Conservation (phyloP, 2,329 filamentous ascomycete species). For the Botrytis hyacinthi region DNA sequence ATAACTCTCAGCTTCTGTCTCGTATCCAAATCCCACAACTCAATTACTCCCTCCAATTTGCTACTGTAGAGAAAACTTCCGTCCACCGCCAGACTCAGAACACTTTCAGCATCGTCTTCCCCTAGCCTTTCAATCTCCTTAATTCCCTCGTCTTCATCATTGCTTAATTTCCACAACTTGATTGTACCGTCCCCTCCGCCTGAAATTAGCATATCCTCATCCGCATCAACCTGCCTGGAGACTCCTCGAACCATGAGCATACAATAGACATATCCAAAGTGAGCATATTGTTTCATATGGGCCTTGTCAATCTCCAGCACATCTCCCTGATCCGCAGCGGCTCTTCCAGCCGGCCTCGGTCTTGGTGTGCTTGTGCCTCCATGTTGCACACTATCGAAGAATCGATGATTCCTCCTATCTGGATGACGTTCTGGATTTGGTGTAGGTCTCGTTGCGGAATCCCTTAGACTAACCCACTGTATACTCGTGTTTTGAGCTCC, state of each 20-base stretch:
- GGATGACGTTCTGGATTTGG: conserved; percentile 68
- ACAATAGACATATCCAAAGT: conserved; percentile 94
- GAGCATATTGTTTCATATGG: conserved; percentile 83
- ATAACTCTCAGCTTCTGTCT: conserved; percentile 85
- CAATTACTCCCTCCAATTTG: conserved; percentile 80
- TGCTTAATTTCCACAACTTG: conserved; percentile 78
- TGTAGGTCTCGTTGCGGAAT: conserved; percentile 57
- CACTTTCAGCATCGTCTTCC: conserved; percentile 59
- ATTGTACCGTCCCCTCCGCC: conserved; percentile 92
- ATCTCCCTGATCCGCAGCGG: conserved; percentile 54
- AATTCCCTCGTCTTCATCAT: conserved; percentile 58
- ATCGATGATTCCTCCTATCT: conserved; percentile 75
- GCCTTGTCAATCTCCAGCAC: conserved; percentile 78
- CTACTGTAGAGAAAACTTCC: conserved; percentile 92
- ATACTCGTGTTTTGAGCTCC: conserved; percentile 94
- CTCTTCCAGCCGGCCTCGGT: conserved; percentile 45
- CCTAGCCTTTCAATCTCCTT: conserved; percentile 66
- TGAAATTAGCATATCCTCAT: conserved; percentile 81
- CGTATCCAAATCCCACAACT: conserved; percentile 96
- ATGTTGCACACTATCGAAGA: conserved; percentile 91
- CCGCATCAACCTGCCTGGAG: conserved; percentile 63
- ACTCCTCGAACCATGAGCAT: conserved; percentile 81
- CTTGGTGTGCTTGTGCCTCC: conserved; percentile 75
- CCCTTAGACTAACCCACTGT: conserved; percentile 81
- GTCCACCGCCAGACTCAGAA: conserved; percentile 79